Evolutionary conservation across 2,329 filamentous ascomycete genomes (phyloP), one percentile per base, ranked within the genome.

Genomic region (Periglandula ipomoeae): DNA sequence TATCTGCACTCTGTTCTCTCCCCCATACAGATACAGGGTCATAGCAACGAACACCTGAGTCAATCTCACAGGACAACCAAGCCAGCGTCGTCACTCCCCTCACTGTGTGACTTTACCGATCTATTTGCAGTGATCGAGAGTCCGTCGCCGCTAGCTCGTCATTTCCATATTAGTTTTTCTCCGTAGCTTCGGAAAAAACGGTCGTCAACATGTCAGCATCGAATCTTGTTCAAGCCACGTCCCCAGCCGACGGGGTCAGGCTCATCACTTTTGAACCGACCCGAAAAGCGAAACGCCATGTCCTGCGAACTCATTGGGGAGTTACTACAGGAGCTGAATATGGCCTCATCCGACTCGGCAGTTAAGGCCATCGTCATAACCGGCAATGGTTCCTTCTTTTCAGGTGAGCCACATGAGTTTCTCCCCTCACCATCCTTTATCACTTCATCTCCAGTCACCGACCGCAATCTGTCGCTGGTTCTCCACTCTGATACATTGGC

Each of bases 251-350:
- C 20, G 68, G 65, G 44, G 67, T 79, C 23, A 65, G 73, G 27
- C 58, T 78, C 24, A 56, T 81, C 49, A 69, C 71, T 13, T n/a
- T 61, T 80, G 51, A 75, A 78, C 61, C 70, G 78, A 3, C 77
- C 75, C 2, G 66, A 69, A 41, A 80, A 81, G 59, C 69, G 76
- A 48, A 82, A 82, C 66, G 77, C 79, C 9, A 71, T 82, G 50
- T 80, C 76, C 2, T 65, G 70, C 48, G 59, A 61, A 42, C 71
- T 80, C 64, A 73, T 78, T 53, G 56, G 59, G 49, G 66, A 76
- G 42, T 61, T 78, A 4, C 57, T 70, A 15, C 52, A 44, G 9
- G 55, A 58, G 45, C 58, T 66, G 32, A 55, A 44, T 44, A 47
- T 39, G 17, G 53, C 54, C 20, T 61, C 54, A 9, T 40, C 32